These are phyloP conservation scores for Teratosphaeria destructans DNA, from an alignment of 2,329 filamentous ascomycete species.

Conservation along the genomic window DNA sequence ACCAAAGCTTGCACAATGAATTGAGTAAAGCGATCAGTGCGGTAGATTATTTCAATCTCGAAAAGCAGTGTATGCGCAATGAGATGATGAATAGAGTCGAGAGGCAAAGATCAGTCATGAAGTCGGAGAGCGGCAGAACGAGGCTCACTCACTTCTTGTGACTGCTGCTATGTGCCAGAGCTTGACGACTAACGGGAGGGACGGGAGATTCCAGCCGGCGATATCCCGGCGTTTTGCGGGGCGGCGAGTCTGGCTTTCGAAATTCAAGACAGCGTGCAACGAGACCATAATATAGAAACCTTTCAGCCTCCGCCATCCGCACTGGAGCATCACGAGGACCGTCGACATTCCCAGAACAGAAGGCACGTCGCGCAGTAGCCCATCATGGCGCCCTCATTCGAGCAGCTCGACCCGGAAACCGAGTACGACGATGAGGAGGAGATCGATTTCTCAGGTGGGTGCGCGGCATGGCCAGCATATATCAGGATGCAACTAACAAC, in stretches of 20 bases:
- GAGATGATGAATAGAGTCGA: background rate
- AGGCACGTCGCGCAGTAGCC: constrained; percentile 1
- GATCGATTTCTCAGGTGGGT: constrained; percentile 69
- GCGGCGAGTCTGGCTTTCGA: background rate
- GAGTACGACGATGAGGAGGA: constrained; percentile 89
- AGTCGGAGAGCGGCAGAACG: background rate
- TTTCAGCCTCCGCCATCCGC: background rate
- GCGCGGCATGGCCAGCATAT: constrained; percentile 2
- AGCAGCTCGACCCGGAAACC: constrained; percentile 68
- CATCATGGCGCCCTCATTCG: constrained; percentile 88
- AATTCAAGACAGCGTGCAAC: background rate
- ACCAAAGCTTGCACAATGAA: background rate
- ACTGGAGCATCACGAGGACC: background rate
- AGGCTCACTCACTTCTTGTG: background rate
- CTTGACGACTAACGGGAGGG: too few species aligned
- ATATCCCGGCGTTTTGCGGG: background rate
- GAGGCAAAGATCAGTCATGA: background rate
- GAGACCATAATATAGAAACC: background rate
- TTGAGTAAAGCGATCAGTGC: too few species aligned
- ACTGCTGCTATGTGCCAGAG: background rate
- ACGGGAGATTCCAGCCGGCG: background rate
- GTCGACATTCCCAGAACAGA: background rate
- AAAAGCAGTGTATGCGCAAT: background rate
- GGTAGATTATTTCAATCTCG: background rate
- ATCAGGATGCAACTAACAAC: constrained; percentile 2